A percentile compares a stretch with the other conserved stretches of the same genome.
phyloP scores from a whole-genome alignment of 129 eudicot species.

The Sambucus nigra region DNA sequence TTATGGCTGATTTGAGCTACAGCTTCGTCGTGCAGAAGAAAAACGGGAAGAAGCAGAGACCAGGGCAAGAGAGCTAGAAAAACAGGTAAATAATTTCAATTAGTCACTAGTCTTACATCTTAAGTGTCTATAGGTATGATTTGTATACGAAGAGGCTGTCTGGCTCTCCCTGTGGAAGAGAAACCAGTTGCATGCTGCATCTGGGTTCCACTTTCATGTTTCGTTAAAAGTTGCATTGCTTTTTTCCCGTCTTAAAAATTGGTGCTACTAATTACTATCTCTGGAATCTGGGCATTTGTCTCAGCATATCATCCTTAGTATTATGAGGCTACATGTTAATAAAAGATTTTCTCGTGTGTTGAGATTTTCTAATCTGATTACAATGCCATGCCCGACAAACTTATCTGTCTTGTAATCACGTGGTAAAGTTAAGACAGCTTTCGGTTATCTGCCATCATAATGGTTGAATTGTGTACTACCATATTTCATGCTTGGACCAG shows the following conservation, averaged over 20 bases:
- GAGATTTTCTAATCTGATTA: not conserved
- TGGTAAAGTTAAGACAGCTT: not conserved
- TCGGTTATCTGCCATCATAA: not conserved
- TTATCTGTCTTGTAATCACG: not conserved
- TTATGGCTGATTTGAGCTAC: slow-evolving; percentile 28
- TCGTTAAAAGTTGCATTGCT: too few relatives aligned
- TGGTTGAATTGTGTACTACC: not conserved
- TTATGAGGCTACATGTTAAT: not conserved
- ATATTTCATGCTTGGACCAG: not conserved
- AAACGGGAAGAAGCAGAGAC: slow-evolving; percentile 93
- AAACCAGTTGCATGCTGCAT: not conserved
- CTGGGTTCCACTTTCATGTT: too few relatives aligned
- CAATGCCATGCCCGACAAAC: too few relatives aligned
- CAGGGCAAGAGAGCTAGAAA: slow-evolving; percentile 81
- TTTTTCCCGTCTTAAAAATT: not conserved
- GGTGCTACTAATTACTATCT: not conserved
- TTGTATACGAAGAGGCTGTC: not conserved
- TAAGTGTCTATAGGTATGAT: not conserved
- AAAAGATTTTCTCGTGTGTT: not conserved
- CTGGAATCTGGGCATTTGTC: too few relatives aligned
- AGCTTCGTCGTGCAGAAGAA: slow-evolving; percentile 81
- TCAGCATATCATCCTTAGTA: not conserved
- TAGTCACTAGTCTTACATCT: not conserved
- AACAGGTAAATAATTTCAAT: slow-evolving; percentile 46
- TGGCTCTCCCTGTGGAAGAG: not conserved